Conservation (phyloP, 495 filamentous ascomycete species). For the Neurospora sp. region DNA sequence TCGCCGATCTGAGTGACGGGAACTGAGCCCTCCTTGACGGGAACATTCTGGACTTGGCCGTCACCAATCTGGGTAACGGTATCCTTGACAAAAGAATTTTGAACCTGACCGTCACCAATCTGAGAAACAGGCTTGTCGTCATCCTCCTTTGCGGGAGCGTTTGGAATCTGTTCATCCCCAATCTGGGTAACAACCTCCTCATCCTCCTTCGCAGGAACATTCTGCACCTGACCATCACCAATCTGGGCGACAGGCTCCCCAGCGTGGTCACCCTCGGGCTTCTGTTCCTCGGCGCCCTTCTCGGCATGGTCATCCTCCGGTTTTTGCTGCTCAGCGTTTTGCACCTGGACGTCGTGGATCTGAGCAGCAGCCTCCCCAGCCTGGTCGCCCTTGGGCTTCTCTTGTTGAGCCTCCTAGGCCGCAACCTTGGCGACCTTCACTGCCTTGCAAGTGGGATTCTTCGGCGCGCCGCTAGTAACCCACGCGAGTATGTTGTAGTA, state of each 20-base stretch:
- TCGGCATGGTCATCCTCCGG: background rate
- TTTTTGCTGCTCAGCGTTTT: background rate
- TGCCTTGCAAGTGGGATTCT: constrained; percentile 46
- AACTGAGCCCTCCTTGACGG: too few species aligned
- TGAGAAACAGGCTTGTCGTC: background rate
- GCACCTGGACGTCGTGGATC: background rate
- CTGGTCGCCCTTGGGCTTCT: background rate
- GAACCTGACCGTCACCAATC: background rate
- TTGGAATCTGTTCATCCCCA: background rate
- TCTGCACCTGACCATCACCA: background rate
- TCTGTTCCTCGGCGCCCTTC: background rate
- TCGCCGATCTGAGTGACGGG: background rate
- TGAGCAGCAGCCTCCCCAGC: background rate
- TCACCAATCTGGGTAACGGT: background rate
- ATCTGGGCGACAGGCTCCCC: background rate
- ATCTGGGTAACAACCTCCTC: background rate
- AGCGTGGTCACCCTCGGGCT: background rate
- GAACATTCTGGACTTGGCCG: too few species aligned
- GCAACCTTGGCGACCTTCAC: constrained; percentile 26
- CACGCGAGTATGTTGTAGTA: constrained; percentile 42
- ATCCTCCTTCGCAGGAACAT: background rate
- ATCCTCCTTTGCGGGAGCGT: background rate
- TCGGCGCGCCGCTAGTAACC: constrained; percentile 32
- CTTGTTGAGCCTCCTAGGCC: background rate
- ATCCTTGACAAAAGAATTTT: background rate